Evolutionary conservation across 1,284 basidiomycete species (phyloP).

Genomic region (Leccinum holopus): DNA sequence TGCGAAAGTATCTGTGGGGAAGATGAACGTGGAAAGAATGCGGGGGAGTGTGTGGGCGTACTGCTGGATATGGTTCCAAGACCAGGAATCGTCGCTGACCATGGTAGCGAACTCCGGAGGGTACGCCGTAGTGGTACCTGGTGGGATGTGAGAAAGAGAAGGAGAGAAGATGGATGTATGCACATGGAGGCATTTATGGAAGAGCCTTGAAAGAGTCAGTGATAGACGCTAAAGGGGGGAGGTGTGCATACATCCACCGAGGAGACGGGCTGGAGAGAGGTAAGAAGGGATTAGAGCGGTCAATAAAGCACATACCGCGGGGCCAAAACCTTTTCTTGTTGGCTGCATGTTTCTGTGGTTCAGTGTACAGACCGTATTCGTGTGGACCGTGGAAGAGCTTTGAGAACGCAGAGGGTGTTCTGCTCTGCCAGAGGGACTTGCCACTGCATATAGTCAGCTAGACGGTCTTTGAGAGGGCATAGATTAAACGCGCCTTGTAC

Average conservation of each 20-base stretch:
- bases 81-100: conserved; percentile 59
- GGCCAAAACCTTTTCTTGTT: conserved; percentile 56
- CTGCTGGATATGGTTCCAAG: conserved; percentile 55
- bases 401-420: conserved; percentile 42
- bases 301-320: conserved; percentile 44
- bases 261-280: conserved; percentile 49
- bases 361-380: conserved; percentile 55
- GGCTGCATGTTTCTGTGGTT: conserved; percentile 50
- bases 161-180: conserved; percentile 13
- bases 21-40: not conserved
- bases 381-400: conserved; percentile 42
- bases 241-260: conserved; percentile 61
- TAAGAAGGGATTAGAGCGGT: conserved; percentile 6
- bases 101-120: conserved; percentile 65
- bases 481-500: conserved; percentile 48
- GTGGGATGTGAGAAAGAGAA: conserved; percentile 2
- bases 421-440: conserved; percentile 37
- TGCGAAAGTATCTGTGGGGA: conserved; percentile 46
- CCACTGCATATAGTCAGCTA: conserved; percentile 17
- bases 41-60: conserved; percentile 16
- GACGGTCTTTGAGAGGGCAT: fast-evolving
- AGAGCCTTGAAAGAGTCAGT: conserved; percentile 44
- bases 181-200: conserved; percentile 68
- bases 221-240: not conserved
- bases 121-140: conserved; percentile 67